These are phyloP conservation scores for Myxozyma neglecta DNA, from an alignment of 805 yeast species.

Conservation along the genomic window DNA sequence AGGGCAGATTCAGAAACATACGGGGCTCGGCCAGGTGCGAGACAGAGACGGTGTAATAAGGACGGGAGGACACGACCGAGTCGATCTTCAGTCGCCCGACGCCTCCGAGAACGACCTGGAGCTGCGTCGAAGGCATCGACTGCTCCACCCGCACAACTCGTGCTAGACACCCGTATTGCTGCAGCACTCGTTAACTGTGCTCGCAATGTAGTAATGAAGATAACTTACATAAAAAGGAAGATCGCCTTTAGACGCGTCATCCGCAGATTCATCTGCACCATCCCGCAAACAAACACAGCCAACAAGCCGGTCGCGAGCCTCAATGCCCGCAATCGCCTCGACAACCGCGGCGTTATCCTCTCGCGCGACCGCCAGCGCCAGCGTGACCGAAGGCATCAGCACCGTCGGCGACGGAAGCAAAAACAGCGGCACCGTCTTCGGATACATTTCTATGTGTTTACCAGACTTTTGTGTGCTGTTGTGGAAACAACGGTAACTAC, in stretches of 20 bases:
- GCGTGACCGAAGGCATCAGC: conserved; percentile 20
- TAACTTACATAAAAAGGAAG: conserved; percentile 9
- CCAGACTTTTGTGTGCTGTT: background rate
- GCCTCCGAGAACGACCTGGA: conserved; percentile 33
- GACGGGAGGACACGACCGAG: background rate
- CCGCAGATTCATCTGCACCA: background rate
- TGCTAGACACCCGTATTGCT: conserved; percentile 31
- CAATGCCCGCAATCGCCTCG: background rate
- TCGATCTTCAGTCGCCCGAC: conserved; percentile 22
- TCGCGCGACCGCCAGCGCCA: conserved; percentile 11
- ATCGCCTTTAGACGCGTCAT: background rate
- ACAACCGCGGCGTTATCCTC: conserved; percentile 21
- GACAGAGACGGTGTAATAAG: background rate
- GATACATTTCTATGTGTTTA: background rate
- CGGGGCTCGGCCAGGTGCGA: conserved; percentile 5
- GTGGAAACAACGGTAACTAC: too few relatives aligned
- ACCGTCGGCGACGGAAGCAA: conserved; percentile 21
- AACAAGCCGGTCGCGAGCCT: conserved; percentile 1
- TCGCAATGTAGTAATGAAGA: background rate
- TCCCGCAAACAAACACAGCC: conserved; percentile 17
- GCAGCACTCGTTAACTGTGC: background rate
- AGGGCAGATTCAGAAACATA: background rate
- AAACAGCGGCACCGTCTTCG: conserved; percentile 14
- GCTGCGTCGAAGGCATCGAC: conserved; percentile 9
- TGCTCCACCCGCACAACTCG: conserved; percentile 32